phyloP scores from a whole-genome alignment of 73 alveolate genomes.

The Paramecium sonneborni region DNA sequence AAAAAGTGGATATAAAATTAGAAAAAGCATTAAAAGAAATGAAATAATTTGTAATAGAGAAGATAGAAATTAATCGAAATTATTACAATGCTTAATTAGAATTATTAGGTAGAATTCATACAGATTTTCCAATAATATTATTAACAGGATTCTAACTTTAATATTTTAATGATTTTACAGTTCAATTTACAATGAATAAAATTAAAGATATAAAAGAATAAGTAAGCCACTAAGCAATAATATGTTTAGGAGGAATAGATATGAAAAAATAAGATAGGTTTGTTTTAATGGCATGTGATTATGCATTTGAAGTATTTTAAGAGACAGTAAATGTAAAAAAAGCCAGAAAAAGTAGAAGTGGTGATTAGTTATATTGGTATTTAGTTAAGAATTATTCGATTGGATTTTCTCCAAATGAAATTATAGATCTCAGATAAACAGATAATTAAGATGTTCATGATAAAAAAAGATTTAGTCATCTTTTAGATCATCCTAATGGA shows the following conservation, averaged over 20 bases:
- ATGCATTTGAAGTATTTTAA: constrained; percentile 19
- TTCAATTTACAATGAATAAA: neutral
- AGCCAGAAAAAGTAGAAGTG: neutral
- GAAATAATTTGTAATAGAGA: neutral
- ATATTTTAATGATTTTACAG: neutral
- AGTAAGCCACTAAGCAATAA: neutral
- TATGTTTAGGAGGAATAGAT: neutral
- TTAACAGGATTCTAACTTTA: neutral
- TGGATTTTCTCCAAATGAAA: neutral
- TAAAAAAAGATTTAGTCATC: neutral
- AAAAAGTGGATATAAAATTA: neutral
- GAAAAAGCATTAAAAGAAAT: neutral
- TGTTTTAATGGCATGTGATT: constrained; percentile 18
- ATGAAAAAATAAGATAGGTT: neutral
- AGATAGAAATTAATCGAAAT: neutral
- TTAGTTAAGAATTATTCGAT: neutral
- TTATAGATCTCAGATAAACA: neutral
- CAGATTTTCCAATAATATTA: neutral
- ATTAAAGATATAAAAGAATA: neutral
- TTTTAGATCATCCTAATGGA: constrained; percentile 17
- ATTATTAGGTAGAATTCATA: neutral
- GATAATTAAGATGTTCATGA: neutral
- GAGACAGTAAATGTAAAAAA: neutral
- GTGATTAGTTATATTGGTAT: neutral
- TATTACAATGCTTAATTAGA: neutral